These are phyloP conservation scores for Aspergillus spinulosporus DNA, from an alignment of 2,329 filamentous ascomycete genomes.

Conservation along the genomic window DNA sequence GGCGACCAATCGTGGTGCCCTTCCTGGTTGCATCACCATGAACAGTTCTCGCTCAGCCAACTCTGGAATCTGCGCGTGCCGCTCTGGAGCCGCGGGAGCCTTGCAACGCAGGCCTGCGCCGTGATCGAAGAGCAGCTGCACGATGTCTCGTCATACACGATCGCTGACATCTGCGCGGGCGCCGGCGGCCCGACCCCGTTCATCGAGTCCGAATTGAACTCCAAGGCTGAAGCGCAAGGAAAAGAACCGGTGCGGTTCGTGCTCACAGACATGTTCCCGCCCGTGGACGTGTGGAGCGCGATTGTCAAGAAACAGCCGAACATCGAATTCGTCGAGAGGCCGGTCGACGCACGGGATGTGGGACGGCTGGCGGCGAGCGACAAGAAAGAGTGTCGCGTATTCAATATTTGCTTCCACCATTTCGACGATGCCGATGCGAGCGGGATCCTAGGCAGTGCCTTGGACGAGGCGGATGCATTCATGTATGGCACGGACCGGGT, in stretches of 20 bases:
- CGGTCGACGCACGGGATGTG: slow-evolving; percentile 63
- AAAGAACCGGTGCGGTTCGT: slow-evolving; percentile 55
- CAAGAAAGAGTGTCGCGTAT: slow-evolving; percentile 65
- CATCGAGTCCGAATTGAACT: slow-evolving; percentile 63
- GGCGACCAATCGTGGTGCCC: slow-evolving; percentile 68
- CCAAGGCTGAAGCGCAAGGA: slow-evolving; percentile 25
- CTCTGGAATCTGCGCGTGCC: slow-evolving; percentile 26
- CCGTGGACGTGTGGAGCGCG: slow-evolving; percentile 60
- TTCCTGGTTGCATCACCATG: slow-evolving; percentile 60
- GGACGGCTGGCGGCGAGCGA: slow-evolving; percentile 24
- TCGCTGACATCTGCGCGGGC: slow-evolving; percentile 75
- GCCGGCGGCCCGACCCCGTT: slow-evolving; percentile 69
- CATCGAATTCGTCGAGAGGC: slow-evolving; percentile 59
- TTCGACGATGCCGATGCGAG: slow-evolving; percentile 65
- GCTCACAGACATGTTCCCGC: slow-evolving; percentile 66
- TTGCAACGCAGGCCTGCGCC: slow-evolving; percentile 18
- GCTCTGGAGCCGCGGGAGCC: slow-evolving; percentile 18
- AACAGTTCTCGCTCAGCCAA: slow-evolving; percentile 25
- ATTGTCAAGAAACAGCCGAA: slow-evolving; percentile 55
- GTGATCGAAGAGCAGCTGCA: slow-evolving; percentile 39
- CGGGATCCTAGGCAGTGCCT: slow-evolving; percentile 59
- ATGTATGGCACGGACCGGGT: slow-evolving; percentile 21
- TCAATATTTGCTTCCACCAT: slow-evolving; percentile 75
- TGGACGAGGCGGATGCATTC: slow-evolving; percentile 28
- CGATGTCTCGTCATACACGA: slow-evolving; percentile 56